These are phyloP conservation scores for Penicillium sp. DNA, from an alignment of 2,329 filamentous ascomycete species.

Conservation along the genomic window DNA sequence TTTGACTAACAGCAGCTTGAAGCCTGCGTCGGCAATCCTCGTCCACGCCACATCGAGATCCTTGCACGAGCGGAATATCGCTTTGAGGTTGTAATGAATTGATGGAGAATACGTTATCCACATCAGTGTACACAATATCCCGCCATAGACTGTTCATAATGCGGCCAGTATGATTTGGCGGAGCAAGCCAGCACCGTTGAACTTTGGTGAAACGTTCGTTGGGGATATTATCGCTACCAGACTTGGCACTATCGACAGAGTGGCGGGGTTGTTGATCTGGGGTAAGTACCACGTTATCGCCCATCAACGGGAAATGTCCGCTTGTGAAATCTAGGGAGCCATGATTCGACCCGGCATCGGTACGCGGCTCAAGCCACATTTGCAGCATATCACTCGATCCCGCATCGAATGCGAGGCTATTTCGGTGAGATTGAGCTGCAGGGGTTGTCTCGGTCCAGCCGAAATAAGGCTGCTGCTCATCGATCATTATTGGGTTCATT, in stretches of 20 bases:
- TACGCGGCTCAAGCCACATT: slow-evolving; percentile 42
- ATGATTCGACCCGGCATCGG: slow-evolving; percentile 33
- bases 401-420: slow-evolving; percentile 27
- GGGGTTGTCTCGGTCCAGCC: slow-evolving; percentile 35
- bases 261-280: slow-evolving; percentile 30
- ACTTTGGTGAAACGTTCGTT: slow-evolving; percentile 49
- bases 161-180: slow-evolving; percentile 41
- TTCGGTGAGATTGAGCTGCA: slow-evolving; percentile 27
- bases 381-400: slow-evolving; percentile 39
- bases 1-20: slow-evolving; percentile 40
- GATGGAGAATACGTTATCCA: slow-evolving; percentile 47
- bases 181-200: slow-evolving; percentile 48
- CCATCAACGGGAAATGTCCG: slow-evolving; percentile 27
- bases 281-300: slow-evolving; percentile 25
- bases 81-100: slow-evolving; percentile 26
- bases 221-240: slow-evolving; percentile 35
- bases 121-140: slow-evolving; percentile 39
- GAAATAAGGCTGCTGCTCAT: slow-evolving; percentile 36
- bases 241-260: slow-evolving; percentile 27
- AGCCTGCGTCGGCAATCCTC: slow-evolving; percentile 48
- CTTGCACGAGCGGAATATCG: slow-evolving; percentile 27
- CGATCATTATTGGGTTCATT: slow-evolving; percentile 31
- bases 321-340: slow-evolving; percentile 35
- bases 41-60: slow-evolving; percentile 44
- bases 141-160: slow-evolving; percentile 49